Evolutionary conservation across 2,329 filamentous ascomycete genomes (phyloP), one percentile per base, ranked within the genome.

Genomic region (Penicillium sp.): DNA sequence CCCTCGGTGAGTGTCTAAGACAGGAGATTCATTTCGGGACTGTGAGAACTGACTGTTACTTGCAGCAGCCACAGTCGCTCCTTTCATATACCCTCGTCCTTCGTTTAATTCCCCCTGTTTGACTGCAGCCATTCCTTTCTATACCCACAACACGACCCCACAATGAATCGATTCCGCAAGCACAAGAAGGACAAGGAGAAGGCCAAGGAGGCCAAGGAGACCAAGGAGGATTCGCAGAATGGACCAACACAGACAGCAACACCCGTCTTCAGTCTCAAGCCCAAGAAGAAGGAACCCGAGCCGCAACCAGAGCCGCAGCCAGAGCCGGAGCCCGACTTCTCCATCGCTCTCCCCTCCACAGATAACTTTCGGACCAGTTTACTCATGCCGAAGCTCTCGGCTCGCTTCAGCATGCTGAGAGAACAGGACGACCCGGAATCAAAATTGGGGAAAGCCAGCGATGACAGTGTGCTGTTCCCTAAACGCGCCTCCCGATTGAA

Each of bases 281-380:
- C 68, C 41, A 81, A 79, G 68, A 78, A 78, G 56, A 70, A 75
- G 57, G 65, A 67, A 15, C 64, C 72, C 52, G 75, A 80, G 59
- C 65, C 77, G 75, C 20, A 23, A 4, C 20, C 20, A 23, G 20
- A 23, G 20, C 15, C 15, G 15, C 15, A 18, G 15, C 20, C 20
- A 23, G 50, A 68, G 51, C 67, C 66, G 3, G 80, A 88, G 54
- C 71, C 96, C 41, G 86, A 97, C 62, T 75, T 97, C 10, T 69
- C 83, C 2, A 76, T 76, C 10, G 91, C 83, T 0, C 76, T 98
- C 2, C 93, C 93, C 1, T 79, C 90, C 0, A 84, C 76, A 41
- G 89, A 97, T 70, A 86, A 97, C 65, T 97, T 98, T 70, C 83
- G 93, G 49, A 98, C 93, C 3, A 97, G 93, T 76, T 75, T 98